Evolutionary conservation across 768 basidiomycete genomes (phyloP).

Genomic region (Lactarius sp.): DNA sequence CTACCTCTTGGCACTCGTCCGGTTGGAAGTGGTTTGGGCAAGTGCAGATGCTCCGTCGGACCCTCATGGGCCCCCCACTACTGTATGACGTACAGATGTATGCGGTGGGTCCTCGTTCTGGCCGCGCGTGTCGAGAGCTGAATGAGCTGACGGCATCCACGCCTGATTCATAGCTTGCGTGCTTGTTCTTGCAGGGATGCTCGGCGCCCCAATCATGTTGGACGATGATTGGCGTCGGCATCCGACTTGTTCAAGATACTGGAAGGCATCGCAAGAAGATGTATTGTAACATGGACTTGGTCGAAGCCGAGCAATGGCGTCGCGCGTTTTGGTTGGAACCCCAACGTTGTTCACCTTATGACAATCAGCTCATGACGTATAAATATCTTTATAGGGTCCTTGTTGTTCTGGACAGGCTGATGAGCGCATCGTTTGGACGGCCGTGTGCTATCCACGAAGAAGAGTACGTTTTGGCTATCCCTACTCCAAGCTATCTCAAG

Average conservation of each 20-base stretch:
- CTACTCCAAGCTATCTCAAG: neutral
- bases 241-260: constrained; percentile 70
- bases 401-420: constrained; percentile 42
- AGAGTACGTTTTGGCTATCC: constrained; percentile 45
- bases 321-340: constrained; percentile 52
- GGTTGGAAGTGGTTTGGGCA: constrained; percentile 52
- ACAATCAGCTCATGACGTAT: neutral
- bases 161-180: constrained; percentile 33
- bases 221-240: constrained; percentile 55
- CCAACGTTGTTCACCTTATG: neutral
- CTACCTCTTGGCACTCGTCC: constrained; percentile 32
- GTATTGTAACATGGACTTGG: constrained; percentile 37
- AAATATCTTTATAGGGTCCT: constrained; percentile 39
- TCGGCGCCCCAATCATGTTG: constrained; percentile 50
- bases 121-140: constrained; percentile 26
- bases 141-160: constrained; percentile 25
- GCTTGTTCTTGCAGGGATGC: constrained; percentile 39
- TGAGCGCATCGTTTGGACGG: constrained; percentile 55
- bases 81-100: constrained; percentile 71
- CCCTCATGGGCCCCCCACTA: constrained; percentile 50
- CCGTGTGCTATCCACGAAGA: constrained; percentile 71
- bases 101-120: constrained; percentile 40
- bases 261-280: constrained; percentile 59
- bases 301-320: constrained; percentile 72
- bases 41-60: constrained; percentile 56